These are phyloP conservation scores for Fennellomyces sp. DNA, from an alignment of 371 early-diverging fungal species.

Conservation along the genomic window DNA sequence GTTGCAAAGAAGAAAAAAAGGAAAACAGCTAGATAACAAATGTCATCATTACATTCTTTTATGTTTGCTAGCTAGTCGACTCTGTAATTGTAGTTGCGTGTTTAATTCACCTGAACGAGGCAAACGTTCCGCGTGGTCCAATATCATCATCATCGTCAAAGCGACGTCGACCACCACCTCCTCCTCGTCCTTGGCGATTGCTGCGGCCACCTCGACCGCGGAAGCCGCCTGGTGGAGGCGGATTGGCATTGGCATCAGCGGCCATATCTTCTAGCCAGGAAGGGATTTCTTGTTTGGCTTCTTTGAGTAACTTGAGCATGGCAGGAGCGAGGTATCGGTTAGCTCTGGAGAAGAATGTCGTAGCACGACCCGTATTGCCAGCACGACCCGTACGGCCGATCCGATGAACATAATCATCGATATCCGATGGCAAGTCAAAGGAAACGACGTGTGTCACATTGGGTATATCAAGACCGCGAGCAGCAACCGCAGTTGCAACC, in stretches of 20 bases:
- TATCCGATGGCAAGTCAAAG: conserved; percentile 91
- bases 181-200: conserved; percentile 39
- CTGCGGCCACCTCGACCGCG: conserved; percentile 44
- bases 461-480: conserved; percentile 96
- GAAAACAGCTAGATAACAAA: conserved; percentile 1
- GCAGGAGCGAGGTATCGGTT: conserved; percentile 84
- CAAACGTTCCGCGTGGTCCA: conserved; percentile 20
- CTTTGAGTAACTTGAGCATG: conserved; percentile 75
- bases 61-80: conserved; percentile 4
- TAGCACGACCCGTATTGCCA: conserved; percentile 90
- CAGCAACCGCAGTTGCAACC: conserved; percentile 99
- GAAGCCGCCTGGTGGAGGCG: conserved; percentile 9
- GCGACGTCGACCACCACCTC: conserved; percentile 5
- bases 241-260: conserved; percentile 9
- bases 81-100: not conserved
- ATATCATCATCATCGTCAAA: conserved; percentile 19
- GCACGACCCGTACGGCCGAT: conserved; percentile 96
- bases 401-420: conserved; percentile 96
- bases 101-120: not conserved
- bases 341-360: conserved; percentile 93
- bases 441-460: conserved; percentile 92
- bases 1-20: conserved; percentile 3
- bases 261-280: conserved; percentile 64
- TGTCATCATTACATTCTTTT: not conserved
- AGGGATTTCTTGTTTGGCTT: conserved; percentile 56